These are phyloP conservation scores for Porcisia hertigi DNA, from an alignment of 208 protist species.

Conservation along the genomic window DNA sequence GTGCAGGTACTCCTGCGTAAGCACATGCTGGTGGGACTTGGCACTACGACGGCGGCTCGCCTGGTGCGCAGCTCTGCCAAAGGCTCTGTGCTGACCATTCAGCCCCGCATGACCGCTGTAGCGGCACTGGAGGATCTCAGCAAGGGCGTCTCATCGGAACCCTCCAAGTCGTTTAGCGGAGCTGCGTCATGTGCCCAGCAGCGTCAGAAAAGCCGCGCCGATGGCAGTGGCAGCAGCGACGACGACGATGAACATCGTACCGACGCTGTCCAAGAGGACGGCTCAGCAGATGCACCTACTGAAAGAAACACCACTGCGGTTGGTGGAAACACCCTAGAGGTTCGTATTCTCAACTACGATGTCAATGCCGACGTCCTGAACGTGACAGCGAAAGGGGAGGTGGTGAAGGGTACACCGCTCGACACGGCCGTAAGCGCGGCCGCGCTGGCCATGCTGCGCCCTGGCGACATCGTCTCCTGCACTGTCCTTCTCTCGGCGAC, in stretches of 20 bases:
- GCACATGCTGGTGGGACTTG: constrained; percentile 77
- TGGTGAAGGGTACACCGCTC: constrained; percentile 71
- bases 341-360: constrained; percentile 86
- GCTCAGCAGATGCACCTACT: background rate
- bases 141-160: background rate
- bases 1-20: constrained; percentile 73
- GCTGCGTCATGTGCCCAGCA: background rate
- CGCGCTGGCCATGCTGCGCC: constrained; percentile 35
- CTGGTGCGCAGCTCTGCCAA: constrained; percentile 56
- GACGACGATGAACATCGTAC: background rate
- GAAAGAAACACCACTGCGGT: background rate
- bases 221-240: background rate
- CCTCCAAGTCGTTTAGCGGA: constrained; percentile 5
- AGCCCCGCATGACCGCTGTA: constrained; percentile 65
- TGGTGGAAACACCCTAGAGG: constrained; percentile 38
- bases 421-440: constrained; percentile 47
- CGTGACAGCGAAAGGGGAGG: constrained; percentile 61
- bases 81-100: constrained; percentile 61
- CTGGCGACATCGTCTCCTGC: constrained; percentile 46
- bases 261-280: background rate
- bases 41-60: constrained; percentile 65
- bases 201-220: background rate
- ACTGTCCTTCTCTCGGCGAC: constrained; percentile 79
- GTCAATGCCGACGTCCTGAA: constrained; percentile 64
- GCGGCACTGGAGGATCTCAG: constrained; percentile 59